Percentiles rank a stretch among this genome's conserved stretches.
These are phyloP conservation scores for Fusarium dimerum DNA, from an alignment of 2,329 filamentous ascomycete species.

Conservation along the genomic window DNA sequence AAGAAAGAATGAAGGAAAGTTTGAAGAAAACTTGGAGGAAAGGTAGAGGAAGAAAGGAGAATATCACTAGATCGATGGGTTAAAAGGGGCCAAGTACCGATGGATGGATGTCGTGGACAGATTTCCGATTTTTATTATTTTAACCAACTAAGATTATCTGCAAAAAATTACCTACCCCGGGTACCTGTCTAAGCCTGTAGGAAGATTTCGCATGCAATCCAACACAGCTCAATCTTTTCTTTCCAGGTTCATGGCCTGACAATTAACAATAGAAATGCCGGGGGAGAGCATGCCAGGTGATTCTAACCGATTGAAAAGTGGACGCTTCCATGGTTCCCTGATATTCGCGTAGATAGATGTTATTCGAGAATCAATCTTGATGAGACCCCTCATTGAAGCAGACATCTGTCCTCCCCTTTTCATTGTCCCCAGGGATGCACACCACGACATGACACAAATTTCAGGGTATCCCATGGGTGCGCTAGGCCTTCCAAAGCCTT, in stretches of 20 bases:
- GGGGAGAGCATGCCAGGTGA: conserved; percentile 12
- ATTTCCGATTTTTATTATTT: conserved; percentile 20
- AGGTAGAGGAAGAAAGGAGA: neutral
- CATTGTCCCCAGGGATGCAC: no score
- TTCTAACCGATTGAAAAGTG: no score
- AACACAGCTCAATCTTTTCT: conserved; percentile 16
- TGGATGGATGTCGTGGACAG: conserved; percentile 16
- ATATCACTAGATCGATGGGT: conserved; percentile 7
- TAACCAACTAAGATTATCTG: no score
- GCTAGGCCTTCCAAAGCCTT: neutral
- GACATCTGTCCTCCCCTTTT: no score
- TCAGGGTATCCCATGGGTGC: neutral
- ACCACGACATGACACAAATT: neutral
- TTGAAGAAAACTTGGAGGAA: neutral
- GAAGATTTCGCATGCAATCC: conserved; percentile 22
- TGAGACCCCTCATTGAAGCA: no score
- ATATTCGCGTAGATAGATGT: no score
- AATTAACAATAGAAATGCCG: conserved; percentile 24
- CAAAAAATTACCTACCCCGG: no score
- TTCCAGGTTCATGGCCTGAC: conserved; percentile 25
- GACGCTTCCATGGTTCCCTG: no score
- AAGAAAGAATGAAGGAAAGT: neutral
- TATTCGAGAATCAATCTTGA: no score
- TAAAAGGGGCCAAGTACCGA: conserved; percentile 7
- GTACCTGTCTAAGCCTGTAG: conserved; percentile 7